Conservation (phyloP, 257 asterid genomes). For the Parsonsia alboflavescens region DNA sequence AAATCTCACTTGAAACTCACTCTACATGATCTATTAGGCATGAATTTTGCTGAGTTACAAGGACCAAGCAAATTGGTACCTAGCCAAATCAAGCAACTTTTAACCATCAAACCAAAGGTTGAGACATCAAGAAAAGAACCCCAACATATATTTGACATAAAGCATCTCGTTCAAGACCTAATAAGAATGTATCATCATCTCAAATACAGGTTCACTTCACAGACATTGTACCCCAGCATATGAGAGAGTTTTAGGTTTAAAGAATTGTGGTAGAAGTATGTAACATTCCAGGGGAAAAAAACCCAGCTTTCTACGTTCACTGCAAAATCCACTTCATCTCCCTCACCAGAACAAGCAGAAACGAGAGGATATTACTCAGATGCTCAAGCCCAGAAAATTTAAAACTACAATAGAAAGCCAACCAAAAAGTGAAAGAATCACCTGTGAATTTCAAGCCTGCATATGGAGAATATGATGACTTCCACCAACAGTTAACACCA, state of each 20-base stretch:
- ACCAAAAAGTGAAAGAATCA: background rate
- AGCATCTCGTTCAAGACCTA: background rate
- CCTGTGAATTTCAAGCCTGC: constrained; percentile 25
- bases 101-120: constrained; percentile 2
- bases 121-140: background rate
- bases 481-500: constrained; percentile 20
- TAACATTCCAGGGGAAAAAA: background rate
- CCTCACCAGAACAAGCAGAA: background rate
- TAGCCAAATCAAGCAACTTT: constrained; percentile 17
- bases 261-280: background rate
- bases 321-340: background rate
- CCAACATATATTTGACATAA: background rate
- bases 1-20: constrained; percentile 37
- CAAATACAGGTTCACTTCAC: background rate
- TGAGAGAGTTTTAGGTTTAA: background rate
- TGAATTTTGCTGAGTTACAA: constrained; percentile 17
- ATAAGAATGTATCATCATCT: background rate
- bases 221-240: background rate
- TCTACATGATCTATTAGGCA: constrained; percentile 24
- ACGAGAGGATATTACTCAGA: background rate
- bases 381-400: background rate
- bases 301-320: background rate
- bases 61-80: constrained; percentile 33
- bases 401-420: constrained; percentile 2
- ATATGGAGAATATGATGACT: constrained; percentile 20